Conservation (phyloP, 805 yeast genomes). For the Wickerhamiella dianesei region DNA sequence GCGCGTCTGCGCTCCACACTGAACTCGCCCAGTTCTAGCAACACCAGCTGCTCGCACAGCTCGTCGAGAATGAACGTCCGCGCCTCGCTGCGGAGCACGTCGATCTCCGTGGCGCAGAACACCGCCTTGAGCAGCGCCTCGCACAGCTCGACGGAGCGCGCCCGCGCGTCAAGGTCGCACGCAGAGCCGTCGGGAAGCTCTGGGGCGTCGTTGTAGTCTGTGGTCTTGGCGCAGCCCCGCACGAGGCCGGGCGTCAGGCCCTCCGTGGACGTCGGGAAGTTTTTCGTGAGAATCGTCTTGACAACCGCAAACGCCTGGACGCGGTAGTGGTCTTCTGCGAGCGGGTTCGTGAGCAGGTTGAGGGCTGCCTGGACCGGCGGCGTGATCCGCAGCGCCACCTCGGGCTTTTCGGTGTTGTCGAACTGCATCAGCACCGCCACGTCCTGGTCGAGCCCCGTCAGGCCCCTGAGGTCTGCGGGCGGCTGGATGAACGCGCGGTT, state of each 20-base stretch:
- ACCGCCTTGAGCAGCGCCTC: conserved; percentile 52
- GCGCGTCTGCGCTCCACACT: conserved; percentile 51
- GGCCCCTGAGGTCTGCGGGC: conserved; percentile 48
- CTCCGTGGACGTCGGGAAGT: conserved; percentile 35
- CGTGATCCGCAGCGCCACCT: conserved; percentile 62
- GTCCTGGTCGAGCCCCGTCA: conserved; percentile 43
- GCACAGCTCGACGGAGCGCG: conserved; percentile 45
- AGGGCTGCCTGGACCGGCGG: conserved; percentile 75
- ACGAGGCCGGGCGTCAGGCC: conserved; percentile 6
- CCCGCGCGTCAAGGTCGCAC: conserved; percentile 19
- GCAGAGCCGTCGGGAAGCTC: conserved; percentile 15
- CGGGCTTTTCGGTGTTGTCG: conserved; percentile 44
- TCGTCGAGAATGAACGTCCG: conserved; percentile 25
- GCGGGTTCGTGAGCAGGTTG: conserved; percentile 53
- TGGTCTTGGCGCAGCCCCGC: conserved; percentile 8
- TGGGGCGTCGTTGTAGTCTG: conserved; percentile 9
- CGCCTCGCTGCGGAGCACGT: conserved; percentile 61
- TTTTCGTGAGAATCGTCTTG: conserved; percentile 48
- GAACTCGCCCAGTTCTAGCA: conserved; percentile 63
- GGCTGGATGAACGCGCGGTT: conserved; percentile 75
- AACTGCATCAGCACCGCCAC: conserved; percentile 54
- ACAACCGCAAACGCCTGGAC: conserved; percentile 67
- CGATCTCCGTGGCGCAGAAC: conserved; percentile 47
- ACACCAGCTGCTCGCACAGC: conserved; percentile 63
- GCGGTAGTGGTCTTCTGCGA: conserved; percentile 46